Conservation (phyloP, 495 filamentous ascomycete species). For the Neurospora sublineolata region DNA sequence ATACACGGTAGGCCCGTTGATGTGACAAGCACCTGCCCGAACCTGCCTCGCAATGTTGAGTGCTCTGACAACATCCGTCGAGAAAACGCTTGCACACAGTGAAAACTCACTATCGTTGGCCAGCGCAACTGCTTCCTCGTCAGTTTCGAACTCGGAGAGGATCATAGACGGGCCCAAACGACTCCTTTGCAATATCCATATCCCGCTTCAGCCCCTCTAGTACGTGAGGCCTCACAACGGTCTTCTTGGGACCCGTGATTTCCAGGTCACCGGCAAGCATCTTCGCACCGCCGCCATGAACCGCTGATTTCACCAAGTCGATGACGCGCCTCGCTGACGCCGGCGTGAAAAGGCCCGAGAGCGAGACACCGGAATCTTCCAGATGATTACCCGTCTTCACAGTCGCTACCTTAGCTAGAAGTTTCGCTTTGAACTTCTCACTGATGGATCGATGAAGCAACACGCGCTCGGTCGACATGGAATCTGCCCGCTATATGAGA, state of each 20-base stretch:
- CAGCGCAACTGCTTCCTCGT: slow-evolving; percentile 22
- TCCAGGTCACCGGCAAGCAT: slow-evolving; percentile 18
- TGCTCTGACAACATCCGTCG: slow-evolving; percentile 19
- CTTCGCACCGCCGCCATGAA: slow-evolving; percentile 24
- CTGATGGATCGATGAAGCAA: slow-evolving; percentile 18
- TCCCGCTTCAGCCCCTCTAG: slow-evolving; percentile 16
- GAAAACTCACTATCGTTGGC: slow-evolving; percentile 25
- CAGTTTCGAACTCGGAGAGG: slow-evolving; percentile 16
- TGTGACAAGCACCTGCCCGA: slow-evolving; percentile 20
- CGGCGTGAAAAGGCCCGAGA: slow-evolving; percentile 42
- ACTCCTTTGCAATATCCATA: slow-evolving; percentile 24
- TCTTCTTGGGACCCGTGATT: slow-evolving; percentile 16
- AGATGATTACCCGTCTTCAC: slow-evolving; percentile 19
- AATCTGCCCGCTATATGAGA: slow-evolving; percentile 22
- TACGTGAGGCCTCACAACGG: slow-evolving; percentile 20
- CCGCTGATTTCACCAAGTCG: slow-evolving; percentile 42
- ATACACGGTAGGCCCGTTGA: slow-evolving; percentile 27
- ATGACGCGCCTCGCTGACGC: slow-evolving; percentile 45
- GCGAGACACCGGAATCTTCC: slow-evolving; percentile 31
- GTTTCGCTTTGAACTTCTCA: slow-evolving; percentile 15
- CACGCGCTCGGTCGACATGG: slow-evolving; percentile 29
- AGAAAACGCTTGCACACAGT: slow-evolving; percentile 25
- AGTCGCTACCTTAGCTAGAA: slow-evolving; percentile 10
- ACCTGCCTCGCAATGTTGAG: slow-evolving; percentile 21
- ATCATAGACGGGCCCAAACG: slow-evolving; percentile 26